Conservation (phyloP, 208 protist species). For the Acanthamoeba triangularis region DNA sequence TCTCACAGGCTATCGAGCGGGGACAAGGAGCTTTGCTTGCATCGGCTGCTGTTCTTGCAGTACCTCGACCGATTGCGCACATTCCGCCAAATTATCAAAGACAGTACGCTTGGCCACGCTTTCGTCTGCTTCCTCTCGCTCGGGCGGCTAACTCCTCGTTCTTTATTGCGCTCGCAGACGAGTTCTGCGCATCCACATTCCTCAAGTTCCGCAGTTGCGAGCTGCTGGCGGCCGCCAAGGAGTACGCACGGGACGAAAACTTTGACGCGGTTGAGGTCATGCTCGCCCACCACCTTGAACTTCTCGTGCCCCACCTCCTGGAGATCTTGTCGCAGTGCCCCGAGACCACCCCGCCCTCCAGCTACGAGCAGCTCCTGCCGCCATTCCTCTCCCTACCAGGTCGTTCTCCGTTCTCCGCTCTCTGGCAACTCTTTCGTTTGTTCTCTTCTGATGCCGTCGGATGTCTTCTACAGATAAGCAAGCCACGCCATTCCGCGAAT, state of each 20-base stretch:
- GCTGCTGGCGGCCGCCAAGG: slow-evolving; percentile 10
- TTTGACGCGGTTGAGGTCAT: slow-evolving; percentile 51
- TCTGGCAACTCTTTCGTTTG: background rate
- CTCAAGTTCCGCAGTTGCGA: slow-evolving; percentile 50
- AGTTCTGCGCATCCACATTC: slow-evolving; percentile 38
- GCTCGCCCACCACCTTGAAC: slow-evolving; percentile 9
- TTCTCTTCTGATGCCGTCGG: background rate
- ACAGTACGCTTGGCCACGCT: background rate
- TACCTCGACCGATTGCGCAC: slow-evolving; percentile 52
- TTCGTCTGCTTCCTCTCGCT: background rate
- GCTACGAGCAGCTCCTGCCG: slow-evolving; percentile 34
- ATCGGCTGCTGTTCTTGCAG: slow-evolving; percentile 66
- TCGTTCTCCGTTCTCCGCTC: background rate
- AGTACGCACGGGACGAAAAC: slow-evolving; percentile 52
- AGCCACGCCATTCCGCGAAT: background rate
- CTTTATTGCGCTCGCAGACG: slow-evolving; percentile 4
- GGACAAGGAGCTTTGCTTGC: slow-evolving; percentile 75
- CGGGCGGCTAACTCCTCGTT: background rate
- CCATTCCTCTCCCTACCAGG: background rate
- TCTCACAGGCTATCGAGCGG: background rate
- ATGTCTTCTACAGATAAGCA: background rate
- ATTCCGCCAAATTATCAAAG: slow-evolving; percentile 47
- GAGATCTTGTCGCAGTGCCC: slow-evolving; percentile 52
- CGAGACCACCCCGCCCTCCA: slow-evolving; percentile 40
- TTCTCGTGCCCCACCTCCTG: slow-evolving; percentile 49